Evolutionary conservation across 1,139 yeast genomes (phyloP).

Genomic region (Yamadazyma friedrichii): DNA sequence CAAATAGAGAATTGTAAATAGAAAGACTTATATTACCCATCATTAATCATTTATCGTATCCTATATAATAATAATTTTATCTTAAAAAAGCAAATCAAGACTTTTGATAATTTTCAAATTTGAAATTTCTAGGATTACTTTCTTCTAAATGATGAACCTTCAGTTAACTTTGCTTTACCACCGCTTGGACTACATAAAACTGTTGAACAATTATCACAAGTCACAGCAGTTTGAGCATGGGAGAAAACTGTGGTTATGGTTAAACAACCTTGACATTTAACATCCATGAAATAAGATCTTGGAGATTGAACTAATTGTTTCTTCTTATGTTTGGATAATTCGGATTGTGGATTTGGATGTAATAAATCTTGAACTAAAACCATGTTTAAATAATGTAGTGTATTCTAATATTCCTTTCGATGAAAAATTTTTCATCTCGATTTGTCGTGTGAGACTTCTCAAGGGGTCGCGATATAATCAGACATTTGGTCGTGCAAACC

Average conservation of each 20-base stretch:
- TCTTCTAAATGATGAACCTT: constrained; percentile 99
- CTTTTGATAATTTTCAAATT: no score
- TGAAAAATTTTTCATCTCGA: constrained; percentile 3
- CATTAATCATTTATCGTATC: constrained; percentile 2
- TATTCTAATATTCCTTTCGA: constrained; percentile 6
- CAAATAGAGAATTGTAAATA: not conserved
- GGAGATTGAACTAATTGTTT: constrained; percentile 97
- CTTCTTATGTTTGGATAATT: constrained; percentile 95
- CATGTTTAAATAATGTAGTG: constrained; percentile 22
- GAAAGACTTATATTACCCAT: constrained; percentile 3
- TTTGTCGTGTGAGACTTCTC: not conserved
- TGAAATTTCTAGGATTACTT: constrained; percentile 53
- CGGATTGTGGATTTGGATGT: constrained; percentile 96
- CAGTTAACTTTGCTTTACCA: constrained; percentile 99
- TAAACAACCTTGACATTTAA: constrained; percentile 98
- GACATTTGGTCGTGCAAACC: not conserved
- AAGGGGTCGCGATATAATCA: not conserved
- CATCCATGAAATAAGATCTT: constrained; percentile 99
- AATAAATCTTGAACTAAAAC: constrained; percentile 97
- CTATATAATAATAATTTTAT: not conserved
- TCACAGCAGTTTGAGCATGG: constrained; percentile 99
- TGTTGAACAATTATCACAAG: constrained; percentile 98
- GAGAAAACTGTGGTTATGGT: constrained; percentile 99
- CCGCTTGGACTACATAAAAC: constrained; percentile 99
- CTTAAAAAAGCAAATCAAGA: no score